Evolutionary conservation across 164 flowering plant genomes (phyloP), one percentile per base, ranked within the genome.

Genomic region (Nymphaea thermarum): DNA sequence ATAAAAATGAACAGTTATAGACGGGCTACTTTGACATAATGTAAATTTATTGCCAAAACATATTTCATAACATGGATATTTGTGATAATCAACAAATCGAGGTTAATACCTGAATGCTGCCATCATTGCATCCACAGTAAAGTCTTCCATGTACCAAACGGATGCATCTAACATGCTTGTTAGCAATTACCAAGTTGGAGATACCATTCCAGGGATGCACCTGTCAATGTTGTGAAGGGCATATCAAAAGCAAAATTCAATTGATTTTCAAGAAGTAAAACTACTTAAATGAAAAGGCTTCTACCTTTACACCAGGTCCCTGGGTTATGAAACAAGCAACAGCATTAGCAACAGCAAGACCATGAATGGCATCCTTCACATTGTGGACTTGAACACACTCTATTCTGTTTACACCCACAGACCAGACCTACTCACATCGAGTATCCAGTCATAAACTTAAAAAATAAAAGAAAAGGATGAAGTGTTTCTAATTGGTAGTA

Each of bases 271-370:
- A 55, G 60, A 55, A 15, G 10, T 55, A 55, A 55, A 55, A 55
- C 60, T 55, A 55, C 10, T 55, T 15, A 25, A 25, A 25, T 25
- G 25, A 17, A 62, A 17, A 62, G 18, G 36, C 18, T 6, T 14
- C 8, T 82, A 88, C 96, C 96, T 85, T 90, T 67, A 90, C 75
- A 53, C 96, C 96, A 74, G 84, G 77, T 67, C 93, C 90, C 51
- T 86, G 86, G 61, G 96, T 86, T 78, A 88, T 80, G 79, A 84
- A 87, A 76, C 93, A 90, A 4, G 86, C 71, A 42, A 88, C 74
- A 72, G 81, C 83, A 68, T 82, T 84, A 59, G 91, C 77, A 43
- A 88, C 87, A 43, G 75, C 83, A 44, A 88, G 74, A 68, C 77
- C 77, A 62, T 81, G 82, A 75, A 90, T 83, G 36, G 81, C 89